phyloP scores from a whole-genome alignment of 2,329 filamentous ascomycete genomes.

The Sporothrix humicola region DNA sequence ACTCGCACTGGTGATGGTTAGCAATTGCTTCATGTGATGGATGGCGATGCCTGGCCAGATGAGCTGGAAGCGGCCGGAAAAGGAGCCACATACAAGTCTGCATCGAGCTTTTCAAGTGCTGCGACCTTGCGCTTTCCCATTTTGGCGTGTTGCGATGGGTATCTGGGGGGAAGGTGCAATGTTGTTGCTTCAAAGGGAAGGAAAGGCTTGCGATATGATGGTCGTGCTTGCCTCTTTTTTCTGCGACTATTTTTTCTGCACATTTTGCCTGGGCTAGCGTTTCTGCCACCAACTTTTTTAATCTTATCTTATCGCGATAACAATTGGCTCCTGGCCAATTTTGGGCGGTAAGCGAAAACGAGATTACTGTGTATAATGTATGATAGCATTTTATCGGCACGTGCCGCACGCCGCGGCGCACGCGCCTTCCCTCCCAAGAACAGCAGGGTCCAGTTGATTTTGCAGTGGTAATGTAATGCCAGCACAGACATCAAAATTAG shows the following conservation, averaged over 20 bases:
- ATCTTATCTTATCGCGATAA: slow-evolving; percentile 34
- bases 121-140: slow-evolving; percentile 91
- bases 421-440: slow-evolving; percentile 7
- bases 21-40: slow-evolving; percentile 33
- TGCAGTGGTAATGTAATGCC: background rate
- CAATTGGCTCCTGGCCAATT: background rate
- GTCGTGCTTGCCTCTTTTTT: slow-evolving; percentile 14
- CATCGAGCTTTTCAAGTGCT: slow-evolving; percentile 93
- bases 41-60: background rate
- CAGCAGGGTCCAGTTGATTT: slow-evolving; percentile 5
- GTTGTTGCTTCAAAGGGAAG: slow-evolving; percentile 6
- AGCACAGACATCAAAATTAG: slow-evolving; percentile 13
- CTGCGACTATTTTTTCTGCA: slow-evolving; percentile 24
- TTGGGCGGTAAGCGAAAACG: background rate
- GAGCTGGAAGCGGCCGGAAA: slow-evolving; percentile 29
- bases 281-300: slow-evolving; percentile 27
- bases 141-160: slow-evolving; percentile 25
- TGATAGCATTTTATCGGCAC: slow-evolving; percentile 20
- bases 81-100: slow-evolving; percentile 64
- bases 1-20: slow-evolving; percentile 66
- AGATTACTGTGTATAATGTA: background rate
- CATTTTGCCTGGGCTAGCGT: slow-evolving; percentile 1
- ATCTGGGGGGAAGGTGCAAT: background rate
- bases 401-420: slow-evolving; percentile 9
- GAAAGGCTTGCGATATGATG: background rate